Conservation (phyloP, 2,329 filamentous ascomycete genomes). For the Penicillium sp. region DNA sequence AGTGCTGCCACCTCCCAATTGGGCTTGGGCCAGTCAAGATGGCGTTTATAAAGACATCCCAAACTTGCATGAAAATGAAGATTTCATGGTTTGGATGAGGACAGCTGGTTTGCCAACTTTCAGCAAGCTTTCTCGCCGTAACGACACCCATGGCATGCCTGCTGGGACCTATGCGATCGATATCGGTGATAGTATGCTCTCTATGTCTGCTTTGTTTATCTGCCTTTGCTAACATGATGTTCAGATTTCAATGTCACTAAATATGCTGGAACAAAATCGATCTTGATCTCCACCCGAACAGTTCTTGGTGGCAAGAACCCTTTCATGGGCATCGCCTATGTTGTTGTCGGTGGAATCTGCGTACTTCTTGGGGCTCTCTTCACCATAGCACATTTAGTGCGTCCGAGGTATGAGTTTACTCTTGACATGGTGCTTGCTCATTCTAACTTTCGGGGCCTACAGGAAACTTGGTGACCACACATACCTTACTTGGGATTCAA, state of each 20-base stretch:
- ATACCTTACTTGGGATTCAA: constrained; percentile 92
- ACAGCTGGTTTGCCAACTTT: constrained; percentile 91
- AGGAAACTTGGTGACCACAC: constrained; percentile 98
- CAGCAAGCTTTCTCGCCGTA: constrained; percentile 85
- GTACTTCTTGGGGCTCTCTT: constrained; percentile 84
- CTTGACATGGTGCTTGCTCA: neutral
- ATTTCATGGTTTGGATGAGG: constrained; percentile 98
- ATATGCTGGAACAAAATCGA: constrained; percentile 84
- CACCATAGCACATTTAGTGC: constrained; percentile 84
- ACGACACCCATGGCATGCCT: constrained; percentile 65
- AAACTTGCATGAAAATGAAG: constrained; percentile 69
- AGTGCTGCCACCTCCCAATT: constrained; percentile 82
- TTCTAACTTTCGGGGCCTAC: constrained; percentile 1
- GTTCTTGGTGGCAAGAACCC: constrained; percentile 94
- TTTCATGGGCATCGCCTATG: constrained; percentile 93
- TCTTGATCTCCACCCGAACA: constrained; percentile 82
- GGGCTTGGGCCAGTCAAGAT: constrained; percentile 72
- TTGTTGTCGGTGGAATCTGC: constrained; percentile 90
- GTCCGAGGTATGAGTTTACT: constrained; percentile 65
- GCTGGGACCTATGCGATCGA: constrained; percentile 71
- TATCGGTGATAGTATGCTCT: constrained; percentile 69
- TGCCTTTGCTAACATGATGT: constrained; percentile 15
- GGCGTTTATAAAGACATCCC: constrained; percentile 71
- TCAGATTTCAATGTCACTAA: constrained; percentile 73
- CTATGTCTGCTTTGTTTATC: neutral